These are phyloP conservation scores for Aspergillus sp. DNA, from an alignment of 2,329 filamentous ascomycete genomes.

Conservation along the genomic window DNA sequence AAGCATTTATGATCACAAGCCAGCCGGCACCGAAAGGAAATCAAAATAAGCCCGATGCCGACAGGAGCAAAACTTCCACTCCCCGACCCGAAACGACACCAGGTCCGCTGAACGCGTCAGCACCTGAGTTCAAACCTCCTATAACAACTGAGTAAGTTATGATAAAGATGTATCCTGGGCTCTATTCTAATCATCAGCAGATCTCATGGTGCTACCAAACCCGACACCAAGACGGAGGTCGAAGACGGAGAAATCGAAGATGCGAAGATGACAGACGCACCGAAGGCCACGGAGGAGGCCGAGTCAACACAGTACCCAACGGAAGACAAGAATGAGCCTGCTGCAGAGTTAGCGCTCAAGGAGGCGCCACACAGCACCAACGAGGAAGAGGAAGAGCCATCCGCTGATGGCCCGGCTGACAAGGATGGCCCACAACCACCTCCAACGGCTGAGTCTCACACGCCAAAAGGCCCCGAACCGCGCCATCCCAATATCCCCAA, in stretches of 20 bases:
- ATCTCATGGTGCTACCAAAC: conserved; percentile 22
- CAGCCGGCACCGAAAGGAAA: conserved; percentile 24
- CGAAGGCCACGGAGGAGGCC: conserved; percentile 7
- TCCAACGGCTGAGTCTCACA: conserved; percentile 21
- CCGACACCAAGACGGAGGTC: conserved; percentile 35
- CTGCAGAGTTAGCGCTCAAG: neutral
- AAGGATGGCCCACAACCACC: conserved; percentile 12
- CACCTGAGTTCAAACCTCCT: conserved; percentile 38
- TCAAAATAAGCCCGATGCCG: conserved; percentile 8
- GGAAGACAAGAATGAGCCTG: conserved; percentile 13
- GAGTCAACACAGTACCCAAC: conserved; percentile 4
- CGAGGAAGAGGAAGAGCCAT: conserved; percentile 4
- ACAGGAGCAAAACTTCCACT: conserved; percentile 23
- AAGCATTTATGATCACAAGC: conserved; percentile 43
- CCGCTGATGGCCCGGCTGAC: conserved; percentile 10
- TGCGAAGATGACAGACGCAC: conserved; percentile 39
- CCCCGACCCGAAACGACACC: conserved; percentile 24
- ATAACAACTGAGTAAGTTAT: conserved; percentile 40
- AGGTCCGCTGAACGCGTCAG: conserved; percentile 2
- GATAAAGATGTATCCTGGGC: neutral
- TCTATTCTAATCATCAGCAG: conserved; percentile 16
- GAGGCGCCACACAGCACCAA: conserved; percentile 4
- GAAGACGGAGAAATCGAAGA: conserved; percentile 48
- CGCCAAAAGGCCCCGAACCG: conserved; percentile 27
- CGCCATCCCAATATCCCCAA: conserved; percentile 33